Evolutionary conservation across 1,139 yeast genomes (phyloP).

Genomic region (Saccharomyces pastorianus): DNA sequence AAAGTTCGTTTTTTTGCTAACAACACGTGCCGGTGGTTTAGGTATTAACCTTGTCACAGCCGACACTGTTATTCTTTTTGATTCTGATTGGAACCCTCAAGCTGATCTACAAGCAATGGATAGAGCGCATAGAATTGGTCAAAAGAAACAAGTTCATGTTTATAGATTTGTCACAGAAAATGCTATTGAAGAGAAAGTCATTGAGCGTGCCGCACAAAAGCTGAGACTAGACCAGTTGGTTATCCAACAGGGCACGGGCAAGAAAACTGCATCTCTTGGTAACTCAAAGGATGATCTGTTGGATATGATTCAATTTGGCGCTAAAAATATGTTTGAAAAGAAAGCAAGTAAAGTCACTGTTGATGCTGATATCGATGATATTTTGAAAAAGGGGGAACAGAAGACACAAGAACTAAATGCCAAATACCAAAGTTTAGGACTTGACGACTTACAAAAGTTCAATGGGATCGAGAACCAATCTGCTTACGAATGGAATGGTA

Average conservation of each 20-base stretch:
- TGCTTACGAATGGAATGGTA: slow-evolving; percentile 96
- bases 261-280: slow-evolving; percentile 34
- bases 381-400: slow-evolving; percentile 52
- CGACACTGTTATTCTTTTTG: slow-evolving; percentile 64
- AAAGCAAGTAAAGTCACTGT: slow-evolving; percentile 27
- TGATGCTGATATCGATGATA: slow-evolving; percentile 49
- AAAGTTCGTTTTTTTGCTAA: slow-evolving; percentile 61
- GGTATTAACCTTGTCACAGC: slow-evolving; percentile 75
- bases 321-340: slow-evolving; percentile 49
- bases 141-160: slow-evolving; percentile 71
- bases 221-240: slow-evolving; percentile 71
- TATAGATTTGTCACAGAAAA: slow-evolving; percentile 70
- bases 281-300: slow-evolving; percentile 62
- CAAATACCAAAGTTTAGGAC: slow-evolving; percentile 57
- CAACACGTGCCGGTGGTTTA: slow-evolving; percentile 83
- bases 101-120: slow-evolving; percentile 87
- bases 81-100: slow-evolving; percentile 84
- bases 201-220: slow-evolving; percentile 75
- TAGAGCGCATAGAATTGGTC: slow-evolving; percentile 82
- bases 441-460: slow-evolving; percentile 71
- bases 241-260: slow-evolving; percentile 59
- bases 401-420: slow-evolving; percentile 57
- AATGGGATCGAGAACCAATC: slow-evolving; percentile 55
- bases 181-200: slow-evolving; percentile 73
- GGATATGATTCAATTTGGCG: slow-evolving; percentile 78